Evolutionary conservation across 2,329 filamentous ascomycete species (phyloP).

Genomic region (Curvularia sp.): DNA sequence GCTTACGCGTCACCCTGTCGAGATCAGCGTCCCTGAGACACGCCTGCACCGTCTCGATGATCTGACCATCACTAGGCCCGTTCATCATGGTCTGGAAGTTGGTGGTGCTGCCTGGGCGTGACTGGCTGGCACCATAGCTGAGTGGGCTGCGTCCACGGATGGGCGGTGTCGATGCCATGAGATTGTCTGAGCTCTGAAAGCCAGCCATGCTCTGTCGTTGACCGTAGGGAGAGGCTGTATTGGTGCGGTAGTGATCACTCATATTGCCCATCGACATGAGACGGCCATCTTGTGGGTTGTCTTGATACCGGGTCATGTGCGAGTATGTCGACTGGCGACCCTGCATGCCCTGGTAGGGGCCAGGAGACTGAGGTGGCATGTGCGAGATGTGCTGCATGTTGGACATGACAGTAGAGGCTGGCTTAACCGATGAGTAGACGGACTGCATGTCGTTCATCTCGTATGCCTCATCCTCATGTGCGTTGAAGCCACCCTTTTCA

Average conservation of each 20-base stretch:
- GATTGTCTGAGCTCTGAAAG: slow-evolving; percentile 52
- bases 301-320: slow-evolving; percentile 67
- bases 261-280: slow-evolving; percentile 68
- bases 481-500: slow-evolving; percentile 67
- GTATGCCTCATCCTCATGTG: slow-evolving; percentile 77
- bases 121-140: slow-evolving; percentile 54
- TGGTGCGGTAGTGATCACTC: slow-evolving; percentile 48
- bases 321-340: slow-evolving; percentile 78
- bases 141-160: slow-evolving; percentile 59
- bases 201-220: slow-evolving; percentile 53
- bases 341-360: slow-evolving; percentile 69
- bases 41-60: slow-evolving; percentile 82
- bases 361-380: slow-evolving; percentile 81
- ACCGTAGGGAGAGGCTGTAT: slow-evolving; percentile 47
- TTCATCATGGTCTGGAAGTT: slow-evolving; percentile 65
- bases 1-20: slow-evolving; percentile 98
- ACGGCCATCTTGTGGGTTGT: slow-evolving; percentile 64
- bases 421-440: slow-evolving; percentile 89
- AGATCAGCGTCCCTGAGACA: slow-evolving; percentile 89
- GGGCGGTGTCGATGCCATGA: slow-evolving; percentile 49
- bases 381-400: slow-evolving; percentile 77
- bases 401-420: slow-evolving; percentile 84
- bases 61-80: slow-evolving; percentile 79
- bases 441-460: slow-evolving; percentile 99
- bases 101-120: slow-evolving; percentile 62